Conservation (phyloP, 2,329 filamentous ascomycete genomes). For the Monilinia polystroma region DNA sequence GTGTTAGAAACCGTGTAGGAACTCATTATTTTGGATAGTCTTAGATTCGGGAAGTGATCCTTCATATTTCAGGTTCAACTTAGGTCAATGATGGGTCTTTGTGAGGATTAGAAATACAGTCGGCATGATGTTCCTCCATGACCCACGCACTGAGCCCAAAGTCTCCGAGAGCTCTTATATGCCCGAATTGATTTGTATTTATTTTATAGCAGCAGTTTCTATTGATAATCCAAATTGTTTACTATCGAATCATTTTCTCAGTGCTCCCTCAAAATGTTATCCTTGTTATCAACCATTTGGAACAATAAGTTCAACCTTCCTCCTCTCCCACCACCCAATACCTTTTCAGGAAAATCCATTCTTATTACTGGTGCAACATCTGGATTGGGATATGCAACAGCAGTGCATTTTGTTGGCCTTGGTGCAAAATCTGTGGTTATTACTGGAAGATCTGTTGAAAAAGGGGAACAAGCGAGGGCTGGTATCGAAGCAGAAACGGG, state of each 20-base stretch:
- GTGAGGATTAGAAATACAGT: slow-evolving; percentile 20
- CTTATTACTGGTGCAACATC: slow-evolving; percentile 46
- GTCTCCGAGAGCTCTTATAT: slow-evolving; percentile 20
- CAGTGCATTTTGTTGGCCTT: slow-evolving; percentile 44
- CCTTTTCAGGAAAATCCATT: slow-evolving; percentile 38
- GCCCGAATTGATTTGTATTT: slow-evolving; percentile 6
- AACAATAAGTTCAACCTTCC: slow-evolving; percentile 35
- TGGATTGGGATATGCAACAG: slow-evolving; percentile 46
- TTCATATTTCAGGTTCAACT: not conserved
- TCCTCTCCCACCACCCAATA: slow-evolving; percentile 31
- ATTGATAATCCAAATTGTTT: not conserved
- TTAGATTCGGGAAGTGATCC: no score
- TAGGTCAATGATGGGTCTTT: not conserved
- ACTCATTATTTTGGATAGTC: not conserved
- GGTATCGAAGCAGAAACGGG: slow-evolving; percentile 40
- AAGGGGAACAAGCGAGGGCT: slow-evolving; percentile 43
- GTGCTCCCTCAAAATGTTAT: not conserved
- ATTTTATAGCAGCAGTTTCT: slow-evolving; percentile 5
- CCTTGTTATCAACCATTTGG: slow-evolving; percentile 26
- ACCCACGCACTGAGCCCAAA: slow-evolving; percentile 15
- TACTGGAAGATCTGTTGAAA: slow-evolving; percentile 42
- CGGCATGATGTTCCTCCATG: slow-evolving; percentile 21
- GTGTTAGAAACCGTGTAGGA: not conserved
- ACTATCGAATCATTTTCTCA: not conserved
- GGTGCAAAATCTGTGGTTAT: slow-evolving; percentile 45